Conservation (phyloP, 345 rosid genomes). For the Cardamine occulta region DNA sequence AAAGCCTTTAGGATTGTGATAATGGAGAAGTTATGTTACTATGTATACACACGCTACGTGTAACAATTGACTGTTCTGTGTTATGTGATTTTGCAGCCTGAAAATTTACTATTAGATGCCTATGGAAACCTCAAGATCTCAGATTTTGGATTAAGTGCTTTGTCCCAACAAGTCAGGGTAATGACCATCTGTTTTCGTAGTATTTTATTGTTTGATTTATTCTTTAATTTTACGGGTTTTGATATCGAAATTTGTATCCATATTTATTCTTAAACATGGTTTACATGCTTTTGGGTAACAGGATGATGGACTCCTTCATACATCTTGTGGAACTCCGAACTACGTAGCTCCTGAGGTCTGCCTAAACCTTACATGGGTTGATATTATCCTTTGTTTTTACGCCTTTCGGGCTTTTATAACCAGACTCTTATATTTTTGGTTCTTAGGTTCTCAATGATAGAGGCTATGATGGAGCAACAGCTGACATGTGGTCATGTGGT, state of each 20-base stretch:
- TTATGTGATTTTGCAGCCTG: slow-evolving; percentile 66
- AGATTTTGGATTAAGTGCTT: slow-evolving; percentile 96
- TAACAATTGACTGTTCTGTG: not conserved
- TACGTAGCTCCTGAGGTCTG: slow-evolving; percentile 98
- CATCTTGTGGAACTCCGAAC: slow-evolving; percentile 97
- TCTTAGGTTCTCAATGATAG: slow-evolving; percentile 87
- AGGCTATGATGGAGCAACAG: slow-evolving; percentile 97
- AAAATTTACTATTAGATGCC: slow-evolving; percentile 84
- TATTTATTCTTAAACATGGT: slow-evolving; percentile 33
- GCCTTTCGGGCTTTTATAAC: not conserved
- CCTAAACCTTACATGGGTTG: not conserved
- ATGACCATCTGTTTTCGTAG: slow-evolving; percentile 5
- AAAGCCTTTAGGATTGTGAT: not conserved
- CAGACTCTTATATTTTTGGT: slow-evolving; percentile 1
- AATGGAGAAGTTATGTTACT: not conserved
- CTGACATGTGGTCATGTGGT: slow-evolving; percentile 98
- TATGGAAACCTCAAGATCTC: slow-evolving; percentile 91
- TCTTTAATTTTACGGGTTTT: not conserved
- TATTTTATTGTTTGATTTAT: not conserved
- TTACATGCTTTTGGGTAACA: slow-evolving; percentile 44
- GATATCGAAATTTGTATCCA: not conserved
- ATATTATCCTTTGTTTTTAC: slow-evolving; percentile 7
- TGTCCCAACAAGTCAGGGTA: slow-evolving; percentile 98
- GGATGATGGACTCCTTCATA: slow-evolving; percentile 99
- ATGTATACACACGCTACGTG: no score